phyloP scores from a whole-genome alignment of 768 basidiomycete genomes.

The Plicaturopsis crispa region DNA sequence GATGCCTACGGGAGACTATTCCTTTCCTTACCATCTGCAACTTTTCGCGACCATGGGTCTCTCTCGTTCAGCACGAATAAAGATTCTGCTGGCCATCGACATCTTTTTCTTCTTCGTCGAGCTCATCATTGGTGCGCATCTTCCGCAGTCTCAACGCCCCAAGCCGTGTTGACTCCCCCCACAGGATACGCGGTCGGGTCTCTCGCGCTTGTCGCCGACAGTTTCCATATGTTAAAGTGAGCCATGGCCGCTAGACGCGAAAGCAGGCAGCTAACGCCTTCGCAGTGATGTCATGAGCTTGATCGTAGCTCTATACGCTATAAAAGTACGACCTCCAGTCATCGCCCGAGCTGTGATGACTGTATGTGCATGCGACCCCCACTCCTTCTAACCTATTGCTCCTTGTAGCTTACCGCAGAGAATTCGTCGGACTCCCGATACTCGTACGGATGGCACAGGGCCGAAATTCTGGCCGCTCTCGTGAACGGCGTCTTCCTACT shows the following conservation, averaged over 20 bases:
- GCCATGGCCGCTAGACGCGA: slow-evolving; percentile 15
- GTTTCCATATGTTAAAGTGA: slow-evolving; percentile 98
- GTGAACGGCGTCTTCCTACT: slow-evolving; percentile 96
- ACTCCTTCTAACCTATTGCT: slow-evolving; percentile 3
- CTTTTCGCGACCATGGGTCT: too few species aligned
- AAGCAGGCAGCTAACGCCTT: slow-evolving; percentile 9
- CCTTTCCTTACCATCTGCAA: too few species aligned
- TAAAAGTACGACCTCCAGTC: slow-evolving; percentile 43
- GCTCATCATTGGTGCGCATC: slow-evolving; percentile 60
- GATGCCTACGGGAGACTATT: too few species aligned
- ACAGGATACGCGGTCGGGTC: slow-evolving; percentile 93
- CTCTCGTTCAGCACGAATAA: slow-evolving; percentile 70
- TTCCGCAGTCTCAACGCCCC: slow-evolving; percentile 3
- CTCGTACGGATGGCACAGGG: slow-evolving; percentile 99
- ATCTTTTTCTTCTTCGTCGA: slow-evolving; percentile 82
- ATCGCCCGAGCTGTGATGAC: too few species aligned
- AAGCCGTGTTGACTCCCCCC: slow-evolving; percentile 9
- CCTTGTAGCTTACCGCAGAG: slow-evolving; percentile 52
- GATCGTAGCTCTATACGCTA: slow-evolving; percentile 91
- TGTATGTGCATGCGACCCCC: slow-evolving; percentile 6
- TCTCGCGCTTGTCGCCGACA: slow-evolving; percentile 91
- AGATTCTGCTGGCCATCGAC: slow-evolving; percentile 77
- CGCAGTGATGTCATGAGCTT: slow-evolving; percentile 93
- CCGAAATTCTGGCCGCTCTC: slow-evolving; percentile 91
- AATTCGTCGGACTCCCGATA: slow-evolving; percentile 64